Base-by-base conservation (phyloP, 495 filamentous ascomycete genomes). In the Massariosphaeria phaeospora region DNA sequence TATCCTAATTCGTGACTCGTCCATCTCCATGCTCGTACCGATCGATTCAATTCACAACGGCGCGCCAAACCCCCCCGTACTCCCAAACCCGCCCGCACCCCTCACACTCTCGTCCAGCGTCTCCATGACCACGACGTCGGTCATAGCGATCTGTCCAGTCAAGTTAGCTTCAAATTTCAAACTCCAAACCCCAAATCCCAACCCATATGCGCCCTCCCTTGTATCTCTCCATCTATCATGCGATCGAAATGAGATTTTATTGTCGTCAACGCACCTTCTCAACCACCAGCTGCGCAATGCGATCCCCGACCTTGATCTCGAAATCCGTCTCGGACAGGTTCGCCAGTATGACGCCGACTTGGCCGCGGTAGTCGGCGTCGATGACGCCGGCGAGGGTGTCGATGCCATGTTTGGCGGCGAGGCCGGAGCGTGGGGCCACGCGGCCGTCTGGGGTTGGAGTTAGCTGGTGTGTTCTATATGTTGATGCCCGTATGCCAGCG, bases 311-410 rank as follows among this genome's bases (percentile, higher is more conserved):
- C 69, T 84, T 84, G 55, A 98, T 77, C 45, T 77, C 74, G 63
- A 93, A 97, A 64, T 96, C 91, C 17, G 71, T 74, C 12, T 93
- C 90, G 12, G 76, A 76, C 71, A 94, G 85, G 75, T 98, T 98
- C 67, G 96, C 96, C 33, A 98, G 78, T 62, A 98, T 75, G 18
- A 98, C 85, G 76, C 90, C 95, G 57, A 98, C 84, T 55, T 85
- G 86, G 15, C 93, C 93, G 21, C 93, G 81, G 75, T 98, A 98
- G 69, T 98, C 93, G 7, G 91, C 89, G 73, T 98, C 93, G 66
- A 98, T 95, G 46, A 98, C 93, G 27, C 93, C 93, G 2, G 93
- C 93, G 50, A 91, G 89, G 1, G 85, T 88, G 69, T 96, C 88
- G 68, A 98, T 96, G 74, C 88, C 89, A 73, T 95, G 82, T 72